phyloP scores from a whole-genome alignment of 805 yeast genomes.

The Starmerella potacharoeniae region DNA sequence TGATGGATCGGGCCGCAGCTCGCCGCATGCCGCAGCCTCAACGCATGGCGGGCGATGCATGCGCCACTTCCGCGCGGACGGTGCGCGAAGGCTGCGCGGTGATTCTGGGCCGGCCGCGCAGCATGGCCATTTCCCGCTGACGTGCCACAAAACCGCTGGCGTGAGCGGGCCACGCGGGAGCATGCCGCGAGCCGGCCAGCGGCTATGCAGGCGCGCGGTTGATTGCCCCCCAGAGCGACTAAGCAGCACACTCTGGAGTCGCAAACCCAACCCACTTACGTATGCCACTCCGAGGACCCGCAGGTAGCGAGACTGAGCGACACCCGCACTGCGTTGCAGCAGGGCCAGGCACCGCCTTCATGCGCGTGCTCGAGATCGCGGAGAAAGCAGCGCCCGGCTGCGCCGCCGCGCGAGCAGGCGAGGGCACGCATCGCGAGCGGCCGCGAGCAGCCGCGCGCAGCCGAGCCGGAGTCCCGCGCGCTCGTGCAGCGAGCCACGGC shows the following conservation, averaged over 20 bases:
- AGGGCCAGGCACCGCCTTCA: conserved; percentile 4
- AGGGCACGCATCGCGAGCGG: too few species aligned
- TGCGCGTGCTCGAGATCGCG: background rate
- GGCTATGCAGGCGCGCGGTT: background rate
- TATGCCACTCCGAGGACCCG: background rate
- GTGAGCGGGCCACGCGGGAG: background rate
- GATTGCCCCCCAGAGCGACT: background rate
- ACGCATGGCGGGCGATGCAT: conserved; percentile 1
- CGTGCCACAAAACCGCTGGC: too few species aligned
- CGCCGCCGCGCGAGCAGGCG: too few species aligned
- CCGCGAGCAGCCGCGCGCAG: too few species aligned
- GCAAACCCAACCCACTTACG: background rate
- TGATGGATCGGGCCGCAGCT: conserved; percentile 3
- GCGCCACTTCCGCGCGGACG: background rate
- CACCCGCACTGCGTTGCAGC: conserved; percentile 1
- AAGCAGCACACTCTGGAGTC: background rate
- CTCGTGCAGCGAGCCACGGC: too few species aligned
- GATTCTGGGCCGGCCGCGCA: too few species aligned
- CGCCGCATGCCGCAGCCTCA: conserved; percentile 5
- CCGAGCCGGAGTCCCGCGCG: too few species aligned
- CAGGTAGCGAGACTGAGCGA: conserved; percentile 1
- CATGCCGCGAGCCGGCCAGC: background rate
- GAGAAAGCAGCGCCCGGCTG: background rate
- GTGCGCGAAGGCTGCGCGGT: too few species aligned
- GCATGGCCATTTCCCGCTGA: too few species aligned